Conservation (phyloP, 345 rosid genomes). For the Arabis alpina region DNA sequence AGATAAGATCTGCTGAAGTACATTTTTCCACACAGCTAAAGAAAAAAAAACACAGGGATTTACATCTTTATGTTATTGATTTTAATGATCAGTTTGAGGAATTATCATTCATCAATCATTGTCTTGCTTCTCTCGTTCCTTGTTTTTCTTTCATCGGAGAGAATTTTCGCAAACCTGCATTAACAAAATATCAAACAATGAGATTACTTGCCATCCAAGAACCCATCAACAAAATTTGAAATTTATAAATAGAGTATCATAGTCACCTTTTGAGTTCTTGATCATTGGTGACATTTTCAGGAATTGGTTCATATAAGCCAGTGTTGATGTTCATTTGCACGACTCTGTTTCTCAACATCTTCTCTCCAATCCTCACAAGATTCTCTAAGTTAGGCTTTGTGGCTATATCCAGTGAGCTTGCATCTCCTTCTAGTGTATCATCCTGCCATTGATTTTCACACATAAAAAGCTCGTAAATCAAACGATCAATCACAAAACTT, state of each 20-base stretch:
- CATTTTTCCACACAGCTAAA: too few relatives aligned
- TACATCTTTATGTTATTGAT: too few relatives aligned
- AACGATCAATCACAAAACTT: background rate
- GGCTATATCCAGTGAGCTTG: constrained; percentile 51
- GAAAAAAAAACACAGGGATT: too few relatives aligned
- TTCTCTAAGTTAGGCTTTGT: constrained; percentile 57
- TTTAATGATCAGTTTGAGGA: too few relatives aligned
- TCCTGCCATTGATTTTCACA: constrained; percentile 40
- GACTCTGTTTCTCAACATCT: constrained; percentile 50
- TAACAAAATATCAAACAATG: too few relatives aligned
- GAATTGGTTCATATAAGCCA: constrained; percentile 57
- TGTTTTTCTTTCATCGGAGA: too few relatives aligned
- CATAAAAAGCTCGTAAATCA: background rate
- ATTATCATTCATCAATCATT: too few relatives aligned
- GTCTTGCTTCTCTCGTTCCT: too few relatives aligned
- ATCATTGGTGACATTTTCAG: constrained; percentile 54
- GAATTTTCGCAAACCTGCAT: too few relatives aligned
- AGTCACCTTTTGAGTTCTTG: constrained; percentile 64
- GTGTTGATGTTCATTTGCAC: constrained; percentile 50
- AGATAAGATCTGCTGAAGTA: too few relatives aligned
- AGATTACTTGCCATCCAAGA: background rate
- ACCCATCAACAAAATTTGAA: background rate
- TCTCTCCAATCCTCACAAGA: constrained; percentile 54
- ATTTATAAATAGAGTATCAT: background rate
- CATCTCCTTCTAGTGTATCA: constrained; percentile 55